A percentile compares a stretch with the other conserved stretches of the same genome.
These are phyloP conservation scores for Vaccinium vitisidaea DNA, from an alignment of 148 eudicot genomes.

Conservation along the genomic window DNA sequence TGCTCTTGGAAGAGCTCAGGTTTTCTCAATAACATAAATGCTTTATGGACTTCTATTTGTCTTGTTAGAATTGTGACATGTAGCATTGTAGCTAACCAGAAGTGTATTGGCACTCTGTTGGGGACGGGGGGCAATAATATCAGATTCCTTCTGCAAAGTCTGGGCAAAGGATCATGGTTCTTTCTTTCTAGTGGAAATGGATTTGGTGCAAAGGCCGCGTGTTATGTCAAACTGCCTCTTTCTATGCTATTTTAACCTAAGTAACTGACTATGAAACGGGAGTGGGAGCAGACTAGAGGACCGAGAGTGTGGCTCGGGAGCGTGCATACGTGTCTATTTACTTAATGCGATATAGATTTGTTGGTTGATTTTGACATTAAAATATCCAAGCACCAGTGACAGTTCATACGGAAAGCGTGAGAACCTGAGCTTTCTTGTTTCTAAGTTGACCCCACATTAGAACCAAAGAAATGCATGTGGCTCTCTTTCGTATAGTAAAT, in stretches of 20 bases:
- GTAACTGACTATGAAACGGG: neutral
- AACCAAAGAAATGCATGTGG: neutral
- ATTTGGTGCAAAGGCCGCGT: neutral
- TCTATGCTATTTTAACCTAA: neutral
- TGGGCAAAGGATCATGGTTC: neutral
- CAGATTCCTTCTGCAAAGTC: neutral
- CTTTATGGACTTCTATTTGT: neutral
- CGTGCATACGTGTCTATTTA: neutral
- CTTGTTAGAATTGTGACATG: neutral
- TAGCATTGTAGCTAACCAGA: neutral
- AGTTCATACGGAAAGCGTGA: neutral
- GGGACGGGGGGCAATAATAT: neutral
- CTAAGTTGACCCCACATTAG: neutral
- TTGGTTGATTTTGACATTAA: neutral
- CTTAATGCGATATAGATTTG: neutral
- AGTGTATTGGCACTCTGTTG: neutral
- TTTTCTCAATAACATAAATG: conserved; percentile 15
- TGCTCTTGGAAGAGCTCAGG: conserved; percentile 99
- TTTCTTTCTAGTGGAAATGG: neutral
- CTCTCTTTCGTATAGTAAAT: neutral
- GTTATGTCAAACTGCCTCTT: neutral
- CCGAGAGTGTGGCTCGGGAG: neutral
- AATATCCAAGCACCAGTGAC: neutral
- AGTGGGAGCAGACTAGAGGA: neutral
- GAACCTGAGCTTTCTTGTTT: neutral